phyloP scores from a whole-genome alignment of 108 stramenopile genomes.

The Aureococcus anophagefferens region DNA sequence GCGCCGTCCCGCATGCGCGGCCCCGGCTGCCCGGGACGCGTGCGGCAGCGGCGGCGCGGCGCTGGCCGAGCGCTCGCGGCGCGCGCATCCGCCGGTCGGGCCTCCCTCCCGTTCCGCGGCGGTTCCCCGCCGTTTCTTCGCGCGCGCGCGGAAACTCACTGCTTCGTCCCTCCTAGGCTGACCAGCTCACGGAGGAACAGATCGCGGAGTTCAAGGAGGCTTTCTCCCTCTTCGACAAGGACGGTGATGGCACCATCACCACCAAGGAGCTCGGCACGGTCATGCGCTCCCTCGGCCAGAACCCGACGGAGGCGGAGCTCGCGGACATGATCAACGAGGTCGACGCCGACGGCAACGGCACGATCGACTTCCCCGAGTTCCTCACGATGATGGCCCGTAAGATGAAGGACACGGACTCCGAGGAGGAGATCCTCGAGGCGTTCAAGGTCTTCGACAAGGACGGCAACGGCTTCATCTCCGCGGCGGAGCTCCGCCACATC shows the following conservation, averaged over 20 bases:
- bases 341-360: constrained; percentile 99
- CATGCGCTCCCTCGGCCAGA: constrained; percentile 98
- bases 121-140: too few species aligned
- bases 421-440: constrained; percentile 98
- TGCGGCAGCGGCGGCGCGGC: too few species aligned
- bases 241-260: constrained; percentile 93
- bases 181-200: constrained; percentile 13
- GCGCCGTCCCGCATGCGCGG: too few species aligned
- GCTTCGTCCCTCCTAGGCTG: too few species aligned
- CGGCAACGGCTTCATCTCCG: constrained; percentile 99
- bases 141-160: too few species aligned
- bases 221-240: constrained; percentile 62
- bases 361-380: constrained; percentile 99
- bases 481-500: constrained; percentile 99
- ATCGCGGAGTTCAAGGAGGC: constrained; percentile 67
- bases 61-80: too few species aligned
- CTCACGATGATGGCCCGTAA: constrained; percentile 99
- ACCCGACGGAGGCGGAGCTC: constrained; percentile 99
- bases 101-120: too few species aligned
- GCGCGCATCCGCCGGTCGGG: too few species aligned
- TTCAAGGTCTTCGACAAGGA: constrained; percentile 99
- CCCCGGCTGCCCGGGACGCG: too few species aligned
- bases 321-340: constrained; percentile 99
- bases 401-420: constrained; percentile 99
- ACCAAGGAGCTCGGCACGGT: constrained; percentile 99